phyloP scores from a whole-genome alignment of 2,329 filamentous ascomycete genomes.

The Neonectria faginata region DNA sequence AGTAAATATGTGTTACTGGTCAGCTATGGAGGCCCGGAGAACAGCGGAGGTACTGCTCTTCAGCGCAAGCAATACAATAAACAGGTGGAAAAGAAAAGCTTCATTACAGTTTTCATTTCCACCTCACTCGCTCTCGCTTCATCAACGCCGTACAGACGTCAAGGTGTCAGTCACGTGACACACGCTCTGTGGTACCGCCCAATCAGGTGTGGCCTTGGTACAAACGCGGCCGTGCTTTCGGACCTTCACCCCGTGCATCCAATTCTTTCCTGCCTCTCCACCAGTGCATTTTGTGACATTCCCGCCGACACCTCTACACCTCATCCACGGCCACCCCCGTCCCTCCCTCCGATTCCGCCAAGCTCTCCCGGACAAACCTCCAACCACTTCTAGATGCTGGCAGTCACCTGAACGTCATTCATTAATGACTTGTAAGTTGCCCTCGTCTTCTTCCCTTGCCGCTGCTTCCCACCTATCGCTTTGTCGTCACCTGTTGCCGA shows the following conservation, averaged over 20 bases:
- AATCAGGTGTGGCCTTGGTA: constrained; percentile 42
- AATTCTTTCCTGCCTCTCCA: constrained; percentile 56
- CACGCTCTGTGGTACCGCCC: constrained; percentile 3
- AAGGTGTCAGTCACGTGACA: constrained; percentile 37
- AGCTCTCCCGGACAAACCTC: constrained; percentile 41
- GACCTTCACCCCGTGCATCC: constrained; percentile 50
- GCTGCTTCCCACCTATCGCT: constrained; percentile 48
- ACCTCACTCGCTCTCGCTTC: not conserved
- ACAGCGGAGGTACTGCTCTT: not conserved
- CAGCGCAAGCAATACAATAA: too few relatives aligned
- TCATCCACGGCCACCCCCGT: constrained; percentile 47
- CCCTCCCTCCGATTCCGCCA: constrained; percentile 45
- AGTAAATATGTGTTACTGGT: not conserved
- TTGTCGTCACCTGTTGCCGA: constrained; percentile 53
- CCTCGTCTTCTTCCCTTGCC: constrained; percentile 45
- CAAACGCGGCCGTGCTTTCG: constrained; percentile 46
- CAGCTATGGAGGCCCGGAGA: not conserved
- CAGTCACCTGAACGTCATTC: constrained; percentile 54
- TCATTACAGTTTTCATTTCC: too few relatives aligned
- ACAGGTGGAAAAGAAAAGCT: not conserved
- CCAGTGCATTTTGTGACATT: constrained; percentile 52
- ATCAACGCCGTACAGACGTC: not conserved
- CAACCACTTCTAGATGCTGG: constrained; percentile 41
- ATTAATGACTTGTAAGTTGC: constrained; percentile 65
- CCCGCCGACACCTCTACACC: constrained; percentile 51